Evolutionary conservation across 2,329 filamentous ascomycete species (phyloP), one percentile per base, ranked within the genome.

Genomic region (Penicillium frequentans): DNA sequence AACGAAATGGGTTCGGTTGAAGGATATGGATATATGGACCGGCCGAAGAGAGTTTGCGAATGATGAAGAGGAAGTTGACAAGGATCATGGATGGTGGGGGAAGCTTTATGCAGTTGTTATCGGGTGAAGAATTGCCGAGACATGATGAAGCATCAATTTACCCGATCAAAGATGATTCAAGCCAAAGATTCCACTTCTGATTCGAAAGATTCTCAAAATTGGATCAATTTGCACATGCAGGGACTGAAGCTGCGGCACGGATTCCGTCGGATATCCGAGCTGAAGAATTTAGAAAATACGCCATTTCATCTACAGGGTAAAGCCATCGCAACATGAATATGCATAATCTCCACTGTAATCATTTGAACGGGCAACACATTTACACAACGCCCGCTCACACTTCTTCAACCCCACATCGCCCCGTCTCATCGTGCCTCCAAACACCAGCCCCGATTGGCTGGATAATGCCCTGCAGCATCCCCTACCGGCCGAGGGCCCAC

Each of bases 1-100:
- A 57, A 77, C 76, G 2, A 68, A 64, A 49, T 63, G 73, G 47
- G 71, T 77, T 1, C 69, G 67, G 26, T 39, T 75, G 31, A 60
- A 66, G 35, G 75, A 77, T 45, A 74, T 76, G 64, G 72, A 77
- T 63, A 74, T 76, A 27, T 75, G 72, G 71, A 73, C 64, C 5
- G 73, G 75, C 7, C 65, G 71, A 43, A 65, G 71, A 39, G 67
- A 68, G 27, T 62, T 63, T 31, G 55, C 46, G 2, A 53, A 53
- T 0, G 64, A 65, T 5, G 62, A 59, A 51, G 52, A 55, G 31
- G 4, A 54, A 49, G 24, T 33, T 33, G 9, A 21, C 13, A 52
- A 61, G 27, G 13, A 49, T 6, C 51, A 29, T 11, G 49, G 39
- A 1, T 63, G 64, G 57, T 66, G 62, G 65, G 35, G 55, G 9